Conservation (phyloP, 2,329 filamentous ascomycete species). For the Sclerotiophoma versabilis region DNA sequence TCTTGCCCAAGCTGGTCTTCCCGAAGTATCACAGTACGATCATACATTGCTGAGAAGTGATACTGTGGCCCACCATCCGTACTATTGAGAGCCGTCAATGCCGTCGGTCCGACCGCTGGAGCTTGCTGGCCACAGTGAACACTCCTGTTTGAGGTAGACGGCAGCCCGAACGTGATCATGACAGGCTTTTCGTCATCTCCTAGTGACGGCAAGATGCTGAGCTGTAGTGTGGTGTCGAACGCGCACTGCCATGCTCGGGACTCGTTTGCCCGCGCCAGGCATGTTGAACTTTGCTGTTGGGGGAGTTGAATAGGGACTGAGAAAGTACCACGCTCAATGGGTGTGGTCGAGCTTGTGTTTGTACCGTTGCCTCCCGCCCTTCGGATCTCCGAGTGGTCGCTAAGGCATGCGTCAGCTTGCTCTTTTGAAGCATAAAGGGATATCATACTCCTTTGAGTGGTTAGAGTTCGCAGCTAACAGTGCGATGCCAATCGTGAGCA, state of each 20-base stretch:
- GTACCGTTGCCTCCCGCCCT: conserved; percentile 4
- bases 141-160: conserved; percentile 8
- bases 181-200: conserved; percentile 10
- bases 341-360: not conserved
- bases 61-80: conserved; percentile 19
- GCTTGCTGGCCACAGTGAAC: conserved; percentile 30
- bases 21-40: conserved; percentile 30
- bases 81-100: conserved; percentile 8
- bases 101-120: conserved; percentile 20
- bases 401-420: not conserved
- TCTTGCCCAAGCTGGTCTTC: conserved; percentile 23
- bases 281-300: conserved; percentile 36
- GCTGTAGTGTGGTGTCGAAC: conserved; percentile 22
- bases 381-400: not conserved
- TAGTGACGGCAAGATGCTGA: conserved; percentile 29
- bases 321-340: conserved; percentile 33
- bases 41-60: conserved; percentile 32
- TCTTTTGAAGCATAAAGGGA: not conserved
- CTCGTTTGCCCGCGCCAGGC: conserved; percentile 34
- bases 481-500: conserved; percentile 26
- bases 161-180: conserved; percentile 24
- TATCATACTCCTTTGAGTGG: conserved; percentile 16
- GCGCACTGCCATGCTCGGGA: conserved; percentile 37
- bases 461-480: conserved; percentile 21
- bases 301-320: conserved; percentile 24